phyloP scores from a whole-genome alignment of 2,329 filamentous ascomycete genomes.

The Xylaria digitata region DNA sequence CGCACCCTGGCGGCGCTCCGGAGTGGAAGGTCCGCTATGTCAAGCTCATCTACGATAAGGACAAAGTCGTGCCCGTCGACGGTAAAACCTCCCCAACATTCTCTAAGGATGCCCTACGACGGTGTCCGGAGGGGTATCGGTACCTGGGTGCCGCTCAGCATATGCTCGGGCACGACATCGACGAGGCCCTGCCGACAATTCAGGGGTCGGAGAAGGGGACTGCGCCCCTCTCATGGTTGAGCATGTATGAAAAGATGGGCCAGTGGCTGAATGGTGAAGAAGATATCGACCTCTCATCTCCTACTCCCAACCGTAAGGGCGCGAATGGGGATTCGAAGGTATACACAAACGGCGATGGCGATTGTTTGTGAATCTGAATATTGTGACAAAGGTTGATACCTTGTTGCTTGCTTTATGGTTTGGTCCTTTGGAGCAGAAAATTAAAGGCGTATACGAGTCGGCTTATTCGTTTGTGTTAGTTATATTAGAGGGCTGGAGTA shows the following conservation, averaged over 20 bases:
- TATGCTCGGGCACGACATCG: conserved; percentile 58
- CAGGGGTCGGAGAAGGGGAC: conserved; percentile 44
- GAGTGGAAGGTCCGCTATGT: conserved; percentile 58
- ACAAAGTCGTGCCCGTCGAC: conserved; percentile 60
- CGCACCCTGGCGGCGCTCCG: conserved; percentile 15
- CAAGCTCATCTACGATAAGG: conserved; percentile 63
- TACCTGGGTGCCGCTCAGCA: conserved; percentile 61
- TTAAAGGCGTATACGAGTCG: background rate
- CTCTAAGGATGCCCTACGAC: conserved; percentile 52
- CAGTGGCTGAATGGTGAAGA: conserved; percentile 46
- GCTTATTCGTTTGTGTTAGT: background rate
- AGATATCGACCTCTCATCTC: conserved; percentile 46
- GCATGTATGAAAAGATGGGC: conserved; percentile 56
- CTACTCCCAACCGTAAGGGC: conserved; percentile 25
- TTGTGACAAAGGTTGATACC: background rate
- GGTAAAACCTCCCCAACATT: conserved; percentile 55
- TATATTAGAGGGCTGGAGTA: background rate
- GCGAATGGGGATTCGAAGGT: conserved; percentile 13
- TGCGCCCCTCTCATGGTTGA: conserved; percentile 49
- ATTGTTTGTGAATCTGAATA: conserved; percentile 11
- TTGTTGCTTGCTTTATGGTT: background rate
- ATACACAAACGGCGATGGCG: conserved; percentile 7
- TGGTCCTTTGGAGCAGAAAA: background rate
- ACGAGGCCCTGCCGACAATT: conserved; percentile 55
- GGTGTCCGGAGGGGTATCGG: conserved; percentile 59